Evolutionary conservation across 371 early-diverging fungal genomes (phyloP).

Genomic region (Mucor circinelloides): DNA sequence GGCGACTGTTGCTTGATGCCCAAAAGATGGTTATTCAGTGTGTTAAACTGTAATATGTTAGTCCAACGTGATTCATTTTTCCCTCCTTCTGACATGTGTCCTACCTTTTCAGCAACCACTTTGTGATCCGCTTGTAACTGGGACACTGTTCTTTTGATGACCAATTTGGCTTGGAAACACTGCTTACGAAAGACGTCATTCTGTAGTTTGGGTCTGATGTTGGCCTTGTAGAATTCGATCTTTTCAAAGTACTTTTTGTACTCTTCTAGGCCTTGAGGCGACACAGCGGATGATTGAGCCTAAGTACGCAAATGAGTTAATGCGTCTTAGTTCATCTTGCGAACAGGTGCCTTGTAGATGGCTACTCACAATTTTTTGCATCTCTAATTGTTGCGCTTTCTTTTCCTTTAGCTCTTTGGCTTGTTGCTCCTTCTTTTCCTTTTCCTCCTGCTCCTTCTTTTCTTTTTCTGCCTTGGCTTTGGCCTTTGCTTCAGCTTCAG

Average conservation of each 20-base stretch:
- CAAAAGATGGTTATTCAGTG: constrained; percentile 50
- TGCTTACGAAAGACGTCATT: constrained; percentile 28
- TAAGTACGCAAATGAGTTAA: not conserved
- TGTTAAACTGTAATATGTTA: constrained; percentile 36
- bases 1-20: constrained; percentile 41
- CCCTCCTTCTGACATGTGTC: not conserved
- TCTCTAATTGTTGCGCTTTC: constrained; percentile 29
- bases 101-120: constrained; percentile 31
- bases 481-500: constrained; percentile 13
- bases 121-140: constrained; percentile 31
- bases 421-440: constrained; percentile 16
- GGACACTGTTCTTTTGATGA: constrained; percentile 26
- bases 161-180: constrained; percentile 20
- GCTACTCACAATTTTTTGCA: constrained; percentile 10
- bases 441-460: constrained; percentile 18
- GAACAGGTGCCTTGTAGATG: too few relatives aligned
- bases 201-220: constrained; percentile 22
- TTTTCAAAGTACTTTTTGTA: constrained; percentile 33
- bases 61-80: not conserved
- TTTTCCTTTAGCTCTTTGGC: constrained; percentile 25
- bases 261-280: constrained; percentile 35
- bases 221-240: constrained; percentile 26
- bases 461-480: constrained; percentile 14
- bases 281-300: constrained; percentile 23
- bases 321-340: too few relatives aligned